Evolutionary conservation across 495 filamentous ascomycete genomes (phyloP).

Genomic region (Venustampulla echinocandica): DNA sequence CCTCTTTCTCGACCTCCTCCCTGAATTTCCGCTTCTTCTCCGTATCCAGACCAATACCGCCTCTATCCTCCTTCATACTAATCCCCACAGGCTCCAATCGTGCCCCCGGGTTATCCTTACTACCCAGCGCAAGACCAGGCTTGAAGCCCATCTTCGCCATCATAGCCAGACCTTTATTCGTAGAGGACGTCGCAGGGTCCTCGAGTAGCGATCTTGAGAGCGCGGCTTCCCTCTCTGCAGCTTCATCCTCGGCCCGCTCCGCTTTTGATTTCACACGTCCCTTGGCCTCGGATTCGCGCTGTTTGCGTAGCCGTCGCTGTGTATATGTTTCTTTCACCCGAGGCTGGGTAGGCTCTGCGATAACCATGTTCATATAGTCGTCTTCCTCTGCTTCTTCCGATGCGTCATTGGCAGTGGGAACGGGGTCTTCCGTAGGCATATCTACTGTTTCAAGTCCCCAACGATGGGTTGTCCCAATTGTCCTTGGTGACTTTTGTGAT

Average conservation of each 20-base stretch:
- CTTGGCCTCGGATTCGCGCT: conserved; percentile 50
- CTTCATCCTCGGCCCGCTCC: conserved; percentile 64
- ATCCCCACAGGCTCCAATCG: conserved; percentile 32
- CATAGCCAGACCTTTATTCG: conserved; percentile 83
- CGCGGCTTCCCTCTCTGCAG: conserved; percentile 61
- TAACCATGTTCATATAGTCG: conserved; percentile 61
- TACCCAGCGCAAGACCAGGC: conserved; percentile 64
- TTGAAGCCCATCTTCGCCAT: conserved; percentile 95
- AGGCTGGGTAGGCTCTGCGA: conserved; percentile 29
- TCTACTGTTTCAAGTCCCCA: conserved; percentile 1
- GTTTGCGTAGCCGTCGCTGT: conserved; percentile 44
- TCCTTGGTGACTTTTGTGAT: too few relatives aligned
- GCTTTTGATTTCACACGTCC: conserved; percentile 68
- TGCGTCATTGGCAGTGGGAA: not conserved
- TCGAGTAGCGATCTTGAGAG: conserved; percentile 60
- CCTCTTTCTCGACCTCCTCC: conserved; percentile 41
- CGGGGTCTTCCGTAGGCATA: conserved; percentile 16
- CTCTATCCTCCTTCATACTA: conserved; percentile 65
- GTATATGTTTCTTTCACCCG: conserved; percentile 43
- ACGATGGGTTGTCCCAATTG: too few relatives aligned
- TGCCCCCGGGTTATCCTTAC: conserved; percentile 26
- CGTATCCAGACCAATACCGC: conserved; percentile 77
- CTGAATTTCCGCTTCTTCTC: conserved; percentile 75
- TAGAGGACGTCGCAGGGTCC: conserved; percentile 31
- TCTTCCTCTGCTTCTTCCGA: conserved; percentile 28